phyloP scores from a whole-genome alignment of 495 filamentous ascomycete genomes.

The Tuber brumale region DNA sequence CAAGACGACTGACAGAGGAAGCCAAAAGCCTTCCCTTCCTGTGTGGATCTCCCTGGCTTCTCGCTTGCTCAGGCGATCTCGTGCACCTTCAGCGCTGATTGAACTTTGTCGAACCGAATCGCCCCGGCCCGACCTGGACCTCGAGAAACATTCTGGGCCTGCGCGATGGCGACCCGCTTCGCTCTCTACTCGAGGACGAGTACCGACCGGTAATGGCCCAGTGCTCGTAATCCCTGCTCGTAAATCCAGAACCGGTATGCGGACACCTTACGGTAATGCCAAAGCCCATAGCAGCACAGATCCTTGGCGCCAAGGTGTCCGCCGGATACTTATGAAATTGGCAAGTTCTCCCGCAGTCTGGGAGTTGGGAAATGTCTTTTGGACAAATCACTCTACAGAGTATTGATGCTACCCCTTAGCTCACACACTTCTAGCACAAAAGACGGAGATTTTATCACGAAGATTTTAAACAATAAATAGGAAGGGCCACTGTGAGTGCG shows the following conservation, averaged over 20 bases:
- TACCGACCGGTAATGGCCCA: not conserved
- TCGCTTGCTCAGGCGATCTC: not conserved
- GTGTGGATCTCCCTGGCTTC: not conserved
- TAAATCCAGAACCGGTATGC: not conserved
- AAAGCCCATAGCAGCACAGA: not conserved
- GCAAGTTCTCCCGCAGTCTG: not conserved
- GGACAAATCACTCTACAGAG: not conserved
- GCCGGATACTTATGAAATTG: not conserved
- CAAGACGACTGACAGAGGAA: not conserved
- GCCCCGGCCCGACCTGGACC: not conserved
- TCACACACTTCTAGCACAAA: not conserved
- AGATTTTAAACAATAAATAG: not conserved
- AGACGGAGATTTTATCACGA: not conserved
- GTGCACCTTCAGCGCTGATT: not conserved
- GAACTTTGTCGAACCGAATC: not conserved
- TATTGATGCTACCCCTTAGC: not conserved
- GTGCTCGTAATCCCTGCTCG: not conserved
- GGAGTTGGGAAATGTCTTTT: not conserved
- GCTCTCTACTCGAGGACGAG: no score
- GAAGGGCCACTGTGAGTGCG: not conserved
- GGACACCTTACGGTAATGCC: not conserved
- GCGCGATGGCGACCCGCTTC: no score
- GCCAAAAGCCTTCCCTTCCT: not conserved
- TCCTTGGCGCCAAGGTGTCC: not conserved
- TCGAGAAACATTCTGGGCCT: not conserved